Evolutionary conservation across 176 grass and related monocot genomes (phyloP), one percentile per base, ranked within the genome.

Genomic region (Rhynchospora tenuis): DNA sequence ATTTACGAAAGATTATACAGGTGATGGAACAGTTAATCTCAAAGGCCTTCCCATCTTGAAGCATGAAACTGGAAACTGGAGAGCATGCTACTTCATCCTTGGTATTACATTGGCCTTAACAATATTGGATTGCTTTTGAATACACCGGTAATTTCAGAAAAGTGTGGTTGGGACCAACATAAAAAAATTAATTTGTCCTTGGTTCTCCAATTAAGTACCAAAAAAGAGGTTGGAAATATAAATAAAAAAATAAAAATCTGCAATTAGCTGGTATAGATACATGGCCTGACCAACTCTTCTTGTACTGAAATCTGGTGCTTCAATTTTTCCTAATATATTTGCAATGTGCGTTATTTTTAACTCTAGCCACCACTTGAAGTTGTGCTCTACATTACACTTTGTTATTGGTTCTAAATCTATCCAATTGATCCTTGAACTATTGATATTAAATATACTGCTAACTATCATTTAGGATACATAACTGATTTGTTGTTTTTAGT

Each of bases 11-110:
- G 57, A 73, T 24, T 85, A 64, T 20, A 85, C 84, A 50, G 72
- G 84, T 31, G 73, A 85, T 85, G 58, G 84, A 78, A 79, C 84
- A 19, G 73, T 85, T 56, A n/a, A 79, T 67, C 55, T 85, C 20
- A 54, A 85, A 63, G 84, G 84, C 60, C 73, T 31, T 64, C 84
- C 84, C 16, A 51, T 85, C 0, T 64, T 64, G 48, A 85, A 85
- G 33, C 16, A 79, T 24, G 6, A 22, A 10, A 85, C 84, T 20
- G 84, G 84, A n/a, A 85, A 74, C 23, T 79, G 84, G 84, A 85
- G 52, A 47, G 84, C 72, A 19, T 85, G 73, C 72, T 70, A 19
- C 29, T 85, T 79, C 67, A 85, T 85, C 54, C 38, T 85, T 76
- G 83, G 83, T 85, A 76, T 0, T 84, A 16, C 26, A 47, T 14